Evolutionary conservation across 306 rosid genomes (phyloP).

Genomic region (Lathyrus aphaca): DNA sequence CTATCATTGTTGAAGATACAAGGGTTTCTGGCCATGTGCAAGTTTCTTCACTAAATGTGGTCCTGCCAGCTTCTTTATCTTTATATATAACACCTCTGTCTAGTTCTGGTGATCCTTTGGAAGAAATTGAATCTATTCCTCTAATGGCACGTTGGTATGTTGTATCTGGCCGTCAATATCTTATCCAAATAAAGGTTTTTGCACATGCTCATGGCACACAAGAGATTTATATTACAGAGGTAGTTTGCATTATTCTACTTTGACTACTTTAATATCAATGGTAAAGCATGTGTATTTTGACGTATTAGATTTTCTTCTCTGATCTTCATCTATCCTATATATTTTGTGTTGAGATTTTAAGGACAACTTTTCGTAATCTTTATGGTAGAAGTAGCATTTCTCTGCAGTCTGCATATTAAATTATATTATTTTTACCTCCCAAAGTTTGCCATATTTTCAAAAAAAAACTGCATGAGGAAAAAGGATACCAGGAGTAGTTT

Average conservation of each 20-base stretch:
- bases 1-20: constrained; percentile 79
- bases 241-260: constrained; percentile 43
- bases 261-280: constrained; percentile 26
- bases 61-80: constrained; percentile 65
- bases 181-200: constrained; percentile 79
- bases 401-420: constrained; percentile 14
- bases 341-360: constrained; percentile 15
- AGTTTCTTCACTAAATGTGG: constrained; percentile 83
- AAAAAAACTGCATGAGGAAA: background rate
- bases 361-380: constrained; percentile 26
- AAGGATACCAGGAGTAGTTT: background rate
- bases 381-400: constrained; percentile 29
- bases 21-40: constrained; percentile 86
- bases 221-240: constrained; percentile 90
- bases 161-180: constrained; percentile 79
- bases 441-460: background rate
- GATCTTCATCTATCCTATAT: constrained; percentile 26
- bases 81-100: constrained; percentile 67
- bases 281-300: constrained; percentile 31
- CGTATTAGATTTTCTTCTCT: constrained; percentile 29
- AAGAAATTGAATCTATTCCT: constrained; percentile 57
- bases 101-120: constrained; percentile 56
- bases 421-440: constrained; percentile 25
- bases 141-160: constrained; percentile 64
- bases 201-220: constrained; percentile 67